Percentiles rank a stretch among this genome's conserved stretches.
phyloP scores from a whole-genome alignment of 2,329 filamentous ascomycete genomes.

The Cladosporium sp. region DNA sequence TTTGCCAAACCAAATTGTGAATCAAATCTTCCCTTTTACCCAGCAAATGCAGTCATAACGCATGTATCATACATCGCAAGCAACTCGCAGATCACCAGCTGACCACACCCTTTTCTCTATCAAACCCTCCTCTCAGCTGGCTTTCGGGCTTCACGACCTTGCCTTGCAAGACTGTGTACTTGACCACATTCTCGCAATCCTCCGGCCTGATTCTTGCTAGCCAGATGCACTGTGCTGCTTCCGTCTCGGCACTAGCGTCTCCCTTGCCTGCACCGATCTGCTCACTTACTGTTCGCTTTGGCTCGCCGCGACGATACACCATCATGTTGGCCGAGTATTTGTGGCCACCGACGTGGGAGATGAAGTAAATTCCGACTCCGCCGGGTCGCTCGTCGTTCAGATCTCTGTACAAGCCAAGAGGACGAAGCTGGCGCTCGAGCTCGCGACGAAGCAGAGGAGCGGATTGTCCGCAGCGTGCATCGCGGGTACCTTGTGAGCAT shows the following conservation, averaged over 20 bases:
- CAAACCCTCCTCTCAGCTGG: constrained; percentile 86
- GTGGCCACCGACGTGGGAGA: constrained; percentile 92
- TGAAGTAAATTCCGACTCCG: constrained; percentile 93
- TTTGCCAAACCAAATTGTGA: not conserved
- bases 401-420: constrained; percentile 79
- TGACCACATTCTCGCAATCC: constrained; percentile 88
- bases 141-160: constrained; percentile 87
- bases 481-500: constrained; percentile 90
- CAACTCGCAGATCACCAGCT: constrained; percentile 67
- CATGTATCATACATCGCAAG: not conserved
- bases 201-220: constrained; percentile 77
- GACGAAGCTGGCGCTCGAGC: constrained; percentile 81
- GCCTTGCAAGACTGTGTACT: constrained; percentile 84
- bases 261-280: constrained; percentile 30
- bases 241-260: constrained; percentile 37
- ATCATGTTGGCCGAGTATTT: constrained; percentile 95
- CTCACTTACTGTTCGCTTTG: constrained; percentile 21
- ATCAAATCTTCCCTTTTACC: not conserved
- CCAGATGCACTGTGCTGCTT: constrained; percentile 87
- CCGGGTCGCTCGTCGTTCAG: constrained; percentile 83
- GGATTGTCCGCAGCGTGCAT: constrained; percentile 89
- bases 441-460: constrained; percentile 85
- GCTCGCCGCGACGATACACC: constrained; percentile 66
- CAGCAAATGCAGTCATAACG: constrained; percentile 3
- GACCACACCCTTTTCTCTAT: constrained; percentile 70